Evolutionary conservation across 176 grass and related monocot genomes (phyloP), one percentile per base, ranked within the genome.

Genomic region (Oryza longistaminata): DNA sequence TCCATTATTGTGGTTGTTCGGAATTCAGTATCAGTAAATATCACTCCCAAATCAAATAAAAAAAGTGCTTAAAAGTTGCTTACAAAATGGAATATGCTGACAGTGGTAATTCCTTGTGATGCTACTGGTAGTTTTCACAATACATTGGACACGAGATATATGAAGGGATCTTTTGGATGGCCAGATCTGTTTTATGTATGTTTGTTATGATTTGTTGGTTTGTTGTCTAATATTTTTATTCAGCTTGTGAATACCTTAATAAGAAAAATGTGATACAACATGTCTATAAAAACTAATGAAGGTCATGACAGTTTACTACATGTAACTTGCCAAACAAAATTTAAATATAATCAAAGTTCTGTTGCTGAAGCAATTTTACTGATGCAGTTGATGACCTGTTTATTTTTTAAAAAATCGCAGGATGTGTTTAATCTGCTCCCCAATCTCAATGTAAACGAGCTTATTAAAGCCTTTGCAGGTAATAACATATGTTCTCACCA

Each of bases 401-500:
- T 16, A 45, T 77, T 90, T 66, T 70, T 90, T 50, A 11, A 2
- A 11, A 19, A 37, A 27, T 71, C 87, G 39, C 85, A 98, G 96
- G 89, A 95, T 78, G 79, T 98, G 66, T 98, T 98, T 77, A 98
- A 98, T 93, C 91, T 98, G 58, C 87, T 98, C 44, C 96, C 96
- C 6, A 98, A 98, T 79, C 91, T 98, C 75, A 98, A 95, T 40
- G 89, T 98, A 53, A 98, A 81, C 55, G 96, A 95, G 80, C 91
- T 98, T 71, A 93, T 98, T 77, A 98, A 95, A 85, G 93, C 93
- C 34, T 98, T 98, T 86, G 88, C 96, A 83, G 96, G 96, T 98
- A 90, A 87, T 27, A 33, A 26, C 65, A 42, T n/a, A 78, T 71
- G 29, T 71, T 70, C 37, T 46, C 24, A 27, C 61, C 37, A 33